Evolutionary conservation across 176 grass and related monocot genomes (phyloP).

Genomic region (Otatea glauca): DNA sequence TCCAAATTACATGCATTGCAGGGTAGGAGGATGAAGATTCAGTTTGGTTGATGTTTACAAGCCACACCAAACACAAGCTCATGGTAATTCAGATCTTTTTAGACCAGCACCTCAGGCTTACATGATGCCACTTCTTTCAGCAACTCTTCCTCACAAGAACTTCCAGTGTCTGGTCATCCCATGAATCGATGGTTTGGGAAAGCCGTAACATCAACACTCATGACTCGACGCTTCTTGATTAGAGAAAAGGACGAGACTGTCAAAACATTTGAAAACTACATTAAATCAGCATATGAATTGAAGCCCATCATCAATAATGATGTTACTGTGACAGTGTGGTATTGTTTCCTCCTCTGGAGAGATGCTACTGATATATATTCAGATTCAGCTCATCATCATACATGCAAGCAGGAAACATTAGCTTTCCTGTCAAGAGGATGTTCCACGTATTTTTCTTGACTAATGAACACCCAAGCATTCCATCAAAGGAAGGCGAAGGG

Average conservation of each 20-base stretch:
- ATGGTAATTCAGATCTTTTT: constrained; percentile 37
- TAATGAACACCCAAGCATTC: constrained; percentile 26
- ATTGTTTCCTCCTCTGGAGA: not conserved
- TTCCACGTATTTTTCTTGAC: not conserved
- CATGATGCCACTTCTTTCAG: constrained; percentile 46
- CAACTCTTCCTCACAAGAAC: constrained; percentile 33
- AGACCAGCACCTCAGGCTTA: constrained; percentile 30
- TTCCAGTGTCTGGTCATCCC: constrained; percentile 51
- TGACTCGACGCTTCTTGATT: constrained; percentile 5
- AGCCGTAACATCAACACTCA: constrained; percentile 14
- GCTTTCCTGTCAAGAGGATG: constrained; percentile 30
- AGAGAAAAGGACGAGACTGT: not conserved
- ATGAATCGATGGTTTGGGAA: constrained; percentile 27
- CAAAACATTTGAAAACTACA: not conserved
- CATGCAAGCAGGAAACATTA: not conserved
- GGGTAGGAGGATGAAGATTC: constrained; percentile 21
- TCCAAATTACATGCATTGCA: constrained; percentile 31
- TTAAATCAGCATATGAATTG: not conserved
- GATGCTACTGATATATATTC: constrained; percentile 14
- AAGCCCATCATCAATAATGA: constrained; percentile 23
- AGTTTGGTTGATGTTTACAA: constrained; percentile 36
- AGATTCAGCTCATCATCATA: constrained; percentile 3
- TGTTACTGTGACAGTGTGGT: not conserved
- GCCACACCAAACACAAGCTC: constrained; percentile 47
- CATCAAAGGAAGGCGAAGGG: not conserved